phyloP scores from a whole-genome alignment of 208 protist species.

The Acanthamoeba lugdunensis region DNA sequence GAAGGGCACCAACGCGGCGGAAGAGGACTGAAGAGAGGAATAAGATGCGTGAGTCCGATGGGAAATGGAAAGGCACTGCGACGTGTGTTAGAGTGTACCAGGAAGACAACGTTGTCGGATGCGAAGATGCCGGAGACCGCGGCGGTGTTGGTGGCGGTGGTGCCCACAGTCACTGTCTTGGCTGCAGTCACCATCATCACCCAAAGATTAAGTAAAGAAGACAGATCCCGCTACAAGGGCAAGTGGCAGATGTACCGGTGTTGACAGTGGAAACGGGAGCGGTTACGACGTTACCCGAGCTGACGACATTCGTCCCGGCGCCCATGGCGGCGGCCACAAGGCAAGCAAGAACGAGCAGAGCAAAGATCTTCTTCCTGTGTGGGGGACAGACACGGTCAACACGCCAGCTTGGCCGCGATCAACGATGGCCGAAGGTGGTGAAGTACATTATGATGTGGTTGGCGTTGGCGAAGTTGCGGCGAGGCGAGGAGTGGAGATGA shows the following conservation, averaged over 20 bases:
- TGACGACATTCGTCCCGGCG: neutral
- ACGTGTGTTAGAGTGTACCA: neutral
- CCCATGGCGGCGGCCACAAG: neutral
- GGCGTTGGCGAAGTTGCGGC: too few species aligned
- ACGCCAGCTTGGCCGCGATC: too few species aligned
- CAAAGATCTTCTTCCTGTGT: neutral
- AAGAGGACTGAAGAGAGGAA: neutral
- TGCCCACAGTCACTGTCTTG: neutral
- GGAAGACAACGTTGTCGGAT: neutral
- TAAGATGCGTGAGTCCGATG: neutral
- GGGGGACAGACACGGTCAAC: too few species aligned
- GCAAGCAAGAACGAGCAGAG: neutral
- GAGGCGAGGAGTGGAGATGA: too few species aligned
- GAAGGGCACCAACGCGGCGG: neutral
- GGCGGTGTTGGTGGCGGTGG: neutral
- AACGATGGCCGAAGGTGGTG: neutral
- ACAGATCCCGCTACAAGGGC: neutral
- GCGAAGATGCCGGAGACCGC: neutral
- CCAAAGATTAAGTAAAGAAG: neutral
- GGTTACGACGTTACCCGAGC: neutral
- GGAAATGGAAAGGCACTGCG: too few species aligned
- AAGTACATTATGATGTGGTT: too few species aligned
- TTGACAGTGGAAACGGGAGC: neutral
- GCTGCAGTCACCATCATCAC: neutral
- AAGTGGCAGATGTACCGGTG: neutral